Evolutionary conservation across 1,139 yeast genomes (phyloP), one percentile per base, ranked within the genome.

Genomic region (Kodamaea ohmeri): DNA sequence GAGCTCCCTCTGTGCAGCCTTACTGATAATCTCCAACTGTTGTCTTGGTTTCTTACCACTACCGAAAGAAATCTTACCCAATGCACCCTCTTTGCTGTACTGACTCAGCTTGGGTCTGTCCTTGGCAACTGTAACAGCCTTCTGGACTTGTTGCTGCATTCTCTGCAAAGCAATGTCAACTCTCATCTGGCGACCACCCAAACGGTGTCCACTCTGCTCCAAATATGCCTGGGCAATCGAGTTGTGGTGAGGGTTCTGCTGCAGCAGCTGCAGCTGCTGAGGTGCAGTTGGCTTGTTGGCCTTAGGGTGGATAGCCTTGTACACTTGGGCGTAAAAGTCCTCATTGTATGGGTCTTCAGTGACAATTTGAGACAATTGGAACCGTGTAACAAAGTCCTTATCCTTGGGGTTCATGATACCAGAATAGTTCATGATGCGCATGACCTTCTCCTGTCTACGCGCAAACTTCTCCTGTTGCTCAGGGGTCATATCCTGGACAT

Each of bases 61-160:
- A 44, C 88, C 83, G 47, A 85, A 74, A 5, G 94, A 79, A 43
- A 89, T 84, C 63, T 85, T 87, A 51, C 97, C 97, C 44, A 90
- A 71, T 1, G 96, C 94, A 50, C 97, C 97, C 55, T 86, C 96
- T 51, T 83, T 80, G 36, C 83, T 80, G 47, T 78, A 71, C 49
- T 78, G 84, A 22, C 78, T 80, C 53, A 76, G 73, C 67, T 82
- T 85, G 48, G 95, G 92, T 57, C 87, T 79, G 55, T 88, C 96
- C 57, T 88, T 86, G 26, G 97, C 97, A 37, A 88, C 94, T 34
- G 95, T 86, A 16, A 92, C 97, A 6, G 97, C 97, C 56, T 86
- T 86, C 58, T 90, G 95, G 41, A 94, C 97, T 65, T 92, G 97
- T 57, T 90, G 96, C 67, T 92, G 97, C 97, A 92, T 90, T 72